Evolutionary conservation across 305 asterid species (phyloP), one percentile per base, ranked within the genome.

Genomic region (Petunia hybrid): DNA sequence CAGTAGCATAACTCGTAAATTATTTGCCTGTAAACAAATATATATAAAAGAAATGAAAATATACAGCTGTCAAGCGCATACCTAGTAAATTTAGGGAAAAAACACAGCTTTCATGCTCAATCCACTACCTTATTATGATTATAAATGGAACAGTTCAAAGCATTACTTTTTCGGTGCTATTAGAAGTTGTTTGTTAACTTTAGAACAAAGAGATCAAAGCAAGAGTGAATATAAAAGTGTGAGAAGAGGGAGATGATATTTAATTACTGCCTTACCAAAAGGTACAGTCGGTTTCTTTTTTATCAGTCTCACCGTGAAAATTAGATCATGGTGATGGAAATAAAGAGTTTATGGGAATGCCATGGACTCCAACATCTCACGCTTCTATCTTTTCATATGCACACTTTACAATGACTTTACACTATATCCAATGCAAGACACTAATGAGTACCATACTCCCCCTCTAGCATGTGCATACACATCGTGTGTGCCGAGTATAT

Each of bases 1-100:
- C 87, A 96, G 89, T 83, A 96, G 88, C 99, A 96, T 96, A 85
- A 90, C 98, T 82, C 99, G 95, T 85, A 96, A 86, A 86, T 88
- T 94, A 87, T 96, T 92, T 87, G 98, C 99, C 98, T 96, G 83
- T 64, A 83, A 80, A 80, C 22, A 86, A 46, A 76, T 55, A 59
- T 46, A 64, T 61, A 41, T 43, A 73, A 77, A 51, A 68, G 82
- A 87, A 57, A 70, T 55, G 66, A 36, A 38, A 62, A 53, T 45
- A 40, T 8, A 43, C 35, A 71, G 65, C 45, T 43, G 66, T 13
- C 4, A 22, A 75, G 35, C 7, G 76, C 40, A 74, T n/a, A 10
- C 46, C 80, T 43, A 82, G 48, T 62, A 78, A 62, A 60, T 22
- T 78, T 46, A 45, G 35, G 80, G 57, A 60, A 63, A 36, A 16